These are phyloP conservation scores for Verbascum thapsus DNA, from an alignment of 257 asterid species.

Conservation along the genomic window DNA sequence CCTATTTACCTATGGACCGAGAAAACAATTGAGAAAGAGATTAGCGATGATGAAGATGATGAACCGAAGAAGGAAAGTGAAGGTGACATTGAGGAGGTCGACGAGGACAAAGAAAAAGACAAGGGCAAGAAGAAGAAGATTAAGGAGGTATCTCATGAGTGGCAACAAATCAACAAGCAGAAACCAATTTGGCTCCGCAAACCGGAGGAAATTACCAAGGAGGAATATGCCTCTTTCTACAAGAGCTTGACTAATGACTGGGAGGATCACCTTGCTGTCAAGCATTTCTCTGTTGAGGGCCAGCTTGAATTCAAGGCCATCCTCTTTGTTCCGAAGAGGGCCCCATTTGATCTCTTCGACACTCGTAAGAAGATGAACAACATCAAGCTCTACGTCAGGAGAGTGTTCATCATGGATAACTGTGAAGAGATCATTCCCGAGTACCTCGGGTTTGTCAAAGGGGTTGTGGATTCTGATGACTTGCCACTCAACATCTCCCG, in stretches of 20 bases:
- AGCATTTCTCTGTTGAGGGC: constrained; percentile 85
- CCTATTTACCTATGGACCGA: constrained; percentile 82
- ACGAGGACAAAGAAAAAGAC: constrained; percentile 66
- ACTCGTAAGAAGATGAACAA: constrained; percentile 72
- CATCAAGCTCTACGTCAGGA: constrained; percentile 72
- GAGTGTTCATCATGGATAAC: constrained; percentile 82
- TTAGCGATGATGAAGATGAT: constrained; percentile 84
- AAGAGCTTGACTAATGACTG: constrained; percentile 84
- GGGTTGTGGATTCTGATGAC: constrained; percentile 81
- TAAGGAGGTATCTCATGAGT: constrained; percentile 77
- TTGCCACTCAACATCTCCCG: constrained; percentile 82
- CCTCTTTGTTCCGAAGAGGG: constrained; percentile 77
- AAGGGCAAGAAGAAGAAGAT: constrained; percentile 80
- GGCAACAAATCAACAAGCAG: constrained; percentile 75
- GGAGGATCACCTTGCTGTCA: constrained; percentile 87
- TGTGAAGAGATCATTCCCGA: constrained; percentile 79
- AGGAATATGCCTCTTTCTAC: constrained; percentile 77
- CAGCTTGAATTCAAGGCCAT: constrained; percentile 84
- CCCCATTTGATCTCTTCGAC: constrained; percentile 81
- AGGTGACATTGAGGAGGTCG: constrained; percentile 70
- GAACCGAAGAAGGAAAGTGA: constrained; percentile 74
- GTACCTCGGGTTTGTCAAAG: constrained; percentile 76
- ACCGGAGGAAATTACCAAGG: constrained; percentile 81
- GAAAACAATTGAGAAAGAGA: constrained; percentile 76
- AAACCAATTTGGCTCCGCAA: constrained; percentile 86